phyloP scores from a whole-genome alignment of 1,139 yeast species.

The Zygoascus meyerae region DNA sequence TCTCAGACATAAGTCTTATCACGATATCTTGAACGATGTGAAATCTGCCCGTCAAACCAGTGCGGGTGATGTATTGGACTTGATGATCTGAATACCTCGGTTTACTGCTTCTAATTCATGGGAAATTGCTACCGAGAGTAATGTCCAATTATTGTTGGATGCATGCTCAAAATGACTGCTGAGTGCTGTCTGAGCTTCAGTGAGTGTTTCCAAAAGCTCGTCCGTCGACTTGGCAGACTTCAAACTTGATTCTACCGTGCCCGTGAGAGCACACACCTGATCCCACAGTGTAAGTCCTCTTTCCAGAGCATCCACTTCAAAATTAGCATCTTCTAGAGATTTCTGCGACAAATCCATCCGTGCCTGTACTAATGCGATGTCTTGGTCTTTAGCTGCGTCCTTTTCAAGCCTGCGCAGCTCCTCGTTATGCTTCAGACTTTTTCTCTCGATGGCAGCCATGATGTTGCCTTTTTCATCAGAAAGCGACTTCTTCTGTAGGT shows the following conservation, averaged over 20 bases:
- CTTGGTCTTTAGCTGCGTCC: neutral
- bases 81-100: conserved; percentile 23
- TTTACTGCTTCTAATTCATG: conserved; percentile 29
- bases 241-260: conserved; percentile 4
- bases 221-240: neutral
- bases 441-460: conserved; percentile 12
- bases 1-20: no score
- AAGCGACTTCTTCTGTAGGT: conserved; percentile 9
- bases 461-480: conserved; percentile 12
- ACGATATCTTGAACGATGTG: no score
- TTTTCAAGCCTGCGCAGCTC: conserved; percentile 16
- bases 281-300: conserved; percentile 6
- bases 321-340: neutral
- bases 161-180: conserved; percentile 18
- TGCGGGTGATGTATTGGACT: neutral
- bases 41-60: no score
- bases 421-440: conserved; percentile 15
- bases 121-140: conserved; percentile 28
- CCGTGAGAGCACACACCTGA: conserved; percentile 3
- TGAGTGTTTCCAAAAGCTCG: conserved; percentile 15
- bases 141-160: conserved; percentile 23
- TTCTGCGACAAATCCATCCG: conserved; percentile 1
- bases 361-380: neutral
- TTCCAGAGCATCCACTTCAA: conserved; percentile 3
- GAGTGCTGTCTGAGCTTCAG: conserved; percentile 13